These are phyloP conservation scores for Acanthamoeba culbertsoni DNA, from an alignment of 208 protist genomes.

Conservation along the genomic window DNA sequence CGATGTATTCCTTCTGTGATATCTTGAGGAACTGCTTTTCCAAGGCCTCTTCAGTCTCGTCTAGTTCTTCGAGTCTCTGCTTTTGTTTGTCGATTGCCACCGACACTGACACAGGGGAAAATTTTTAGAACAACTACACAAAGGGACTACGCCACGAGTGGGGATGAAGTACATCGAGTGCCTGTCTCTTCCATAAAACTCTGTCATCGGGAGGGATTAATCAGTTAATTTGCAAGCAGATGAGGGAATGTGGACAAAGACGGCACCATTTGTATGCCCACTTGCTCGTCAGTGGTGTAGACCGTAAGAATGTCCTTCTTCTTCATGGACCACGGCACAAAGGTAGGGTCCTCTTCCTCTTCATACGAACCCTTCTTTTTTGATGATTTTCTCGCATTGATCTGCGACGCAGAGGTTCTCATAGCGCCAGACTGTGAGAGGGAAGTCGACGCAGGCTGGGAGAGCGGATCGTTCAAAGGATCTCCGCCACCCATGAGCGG, in stretches of 20 bases:
- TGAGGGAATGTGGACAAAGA: background rate
- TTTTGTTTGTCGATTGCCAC: conserved; percentile 67
- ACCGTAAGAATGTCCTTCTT: conserved; percentile 71
- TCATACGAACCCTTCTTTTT: background rate
- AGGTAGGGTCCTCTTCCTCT: background rate
- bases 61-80: conserved; percentile 71
- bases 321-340: conserved; percentile 71
- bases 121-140: background rate
- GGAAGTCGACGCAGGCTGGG: background rate
- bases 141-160: background rate
- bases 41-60: conserved; percentile 65
- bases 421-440: background rate
- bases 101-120: background rate
- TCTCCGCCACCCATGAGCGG: background rate
- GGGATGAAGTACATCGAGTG: background rate
- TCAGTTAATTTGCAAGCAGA: background rate
- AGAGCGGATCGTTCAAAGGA: background rate
- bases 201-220: background rate
- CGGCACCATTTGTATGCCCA: conserved; percentile 61
- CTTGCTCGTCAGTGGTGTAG: conserved; percentile 66
- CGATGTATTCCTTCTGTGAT: conserved; percentile 66
- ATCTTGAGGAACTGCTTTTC: conserved; percentile 60
- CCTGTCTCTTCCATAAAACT: background rate
- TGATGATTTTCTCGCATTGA: background rate
- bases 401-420: background rate